Base-by-base conservation (phyloP, 495 filamentous ascomycete species). In the Pyronema domesticum region DNA sequence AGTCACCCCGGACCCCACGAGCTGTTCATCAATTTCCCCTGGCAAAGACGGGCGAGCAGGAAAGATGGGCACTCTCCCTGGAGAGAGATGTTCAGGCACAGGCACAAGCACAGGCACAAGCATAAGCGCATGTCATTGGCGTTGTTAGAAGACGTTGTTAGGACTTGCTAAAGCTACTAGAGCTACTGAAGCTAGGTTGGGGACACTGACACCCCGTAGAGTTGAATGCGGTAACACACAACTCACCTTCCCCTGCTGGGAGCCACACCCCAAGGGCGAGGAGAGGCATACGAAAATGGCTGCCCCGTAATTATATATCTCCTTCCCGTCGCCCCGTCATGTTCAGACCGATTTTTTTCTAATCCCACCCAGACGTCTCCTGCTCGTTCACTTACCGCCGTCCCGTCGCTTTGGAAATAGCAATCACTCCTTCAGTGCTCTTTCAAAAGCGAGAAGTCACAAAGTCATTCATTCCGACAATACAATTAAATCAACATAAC, bases 371-470 rank as follows among this genome's bases (percentile, higher is more conserved):
- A 63, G 52, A 56, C 62, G 55, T 37, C 51, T 19, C 55, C 49
- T 39, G 17, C 36, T 14, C 55, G 46, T 40, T 54, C 35, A 34
- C 34, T 60, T 40, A 36, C 47, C 51, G 40, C 54, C 54, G 44
- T 30, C 23, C 23, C 23, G 23, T 30, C 23, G 47, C 54, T 55
- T 58, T 51, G 15, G 42, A 58, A 55, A 57, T 45, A 62, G 62
- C 59, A 61, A 65, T 65, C 62, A 65, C 63, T 65, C 63, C 43
- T 62, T 65, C 58, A 57, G 56, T 65, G 58, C 62, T 57, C 35
- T 62, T 65, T 60, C 62, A 55, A 62, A 52, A 47, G 47, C 55
- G 53, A 43, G 55, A 17, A 53, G 23, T 30, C 23, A 30, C 23
- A 30, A 30, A 30, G 51, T 57, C 60, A 53, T 11, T 59, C 60